Conservation (phyloP, 176 grass and related monocot species). For the Musa itinerans region DNA sequence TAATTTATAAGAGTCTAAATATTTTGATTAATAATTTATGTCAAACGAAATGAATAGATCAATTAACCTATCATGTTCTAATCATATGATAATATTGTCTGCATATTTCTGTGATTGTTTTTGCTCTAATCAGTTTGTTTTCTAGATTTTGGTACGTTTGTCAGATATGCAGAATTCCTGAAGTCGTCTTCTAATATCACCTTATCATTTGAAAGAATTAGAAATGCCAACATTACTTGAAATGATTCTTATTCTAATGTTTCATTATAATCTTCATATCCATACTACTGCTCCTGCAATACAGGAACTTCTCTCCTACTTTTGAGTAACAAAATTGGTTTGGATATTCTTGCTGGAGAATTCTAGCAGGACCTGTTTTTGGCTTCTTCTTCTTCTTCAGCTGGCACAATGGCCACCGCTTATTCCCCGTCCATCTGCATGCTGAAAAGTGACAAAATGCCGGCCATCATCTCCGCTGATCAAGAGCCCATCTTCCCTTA, state of each 20-base stretch:
- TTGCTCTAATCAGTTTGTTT: too few relatives aligned
- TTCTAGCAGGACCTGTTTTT: neutral
- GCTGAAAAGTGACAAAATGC: conserved; percentile 28
- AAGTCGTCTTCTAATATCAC: too few relatives aligned
- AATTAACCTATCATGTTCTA: too few relatives aligned
- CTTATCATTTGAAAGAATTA: too few relatives aligned
- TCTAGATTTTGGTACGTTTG: too few relatives aligned
- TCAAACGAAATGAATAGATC: too few relatives aligned
- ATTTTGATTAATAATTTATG: too few relatives aligned
- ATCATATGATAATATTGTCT: too few relatives aligned
- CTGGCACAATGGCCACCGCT: conserved; percentile 30
- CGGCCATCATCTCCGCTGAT: conserved; percentile 9
- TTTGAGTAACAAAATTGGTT: neutral
- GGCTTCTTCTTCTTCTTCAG: neutral
- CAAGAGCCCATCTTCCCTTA: conserved; percentile 33
- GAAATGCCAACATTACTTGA: neutral
- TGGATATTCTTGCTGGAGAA: neutral
- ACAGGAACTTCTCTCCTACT: neutral
- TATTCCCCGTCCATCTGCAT: too few relatives aligned
- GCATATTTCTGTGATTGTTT: too few relatives aligned
- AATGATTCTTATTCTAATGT: neutral
- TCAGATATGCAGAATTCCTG: too few relatives aligned
- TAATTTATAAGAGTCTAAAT: too few relatives aligned
- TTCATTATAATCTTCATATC: neutral
- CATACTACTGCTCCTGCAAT: neutral